Conservation (phyloP, 2,329 filamentous ascomycete genomes). For the Xylogone sp. region DNA sequence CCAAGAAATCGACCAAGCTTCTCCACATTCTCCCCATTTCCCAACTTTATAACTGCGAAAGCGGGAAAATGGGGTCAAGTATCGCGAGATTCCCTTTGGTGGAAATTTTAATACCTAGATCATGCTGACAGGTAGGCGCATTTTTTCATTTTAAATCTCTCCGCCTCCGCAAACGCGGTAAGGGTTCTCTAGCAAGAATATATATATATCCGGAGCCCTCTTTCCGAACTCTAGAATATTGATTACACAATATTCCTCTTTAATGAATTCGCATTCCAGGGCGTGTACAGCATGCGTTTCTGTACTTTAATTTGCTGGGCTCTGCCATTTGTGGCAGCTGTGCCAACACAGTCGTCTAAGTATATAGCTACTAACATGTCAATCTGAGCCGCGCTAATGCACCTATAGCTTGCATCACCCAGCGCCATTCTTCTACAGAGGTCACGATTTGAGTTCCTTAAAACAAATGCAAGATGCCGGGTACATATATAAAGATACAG, state of each 20-base stretch:
- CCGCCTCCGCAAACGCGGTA: neutral
- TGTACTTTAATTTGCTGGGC: slow-evolving; percentile 1
- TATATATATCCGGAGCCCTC: neutral
- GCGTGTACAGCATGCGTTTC: slow-evolving; percentile 1
- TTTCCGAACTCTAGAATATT: neutral
- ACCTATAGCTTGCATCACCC: neutral
- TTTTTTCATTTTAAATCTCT: neutral
- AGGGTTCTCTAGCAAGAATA: neutral
- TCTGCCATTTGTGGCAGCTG: slow-evolving; percentile 5
- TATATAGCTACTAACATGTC: neutral
- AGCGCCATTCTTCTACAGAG: slow-evolving; percentile 29
- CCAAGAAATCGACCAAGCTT: neutral
- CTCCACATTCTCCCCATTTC: neutral
- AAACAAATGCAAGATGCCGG: slow-evolving; percentile 32
- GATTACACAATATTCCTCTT: neutral
- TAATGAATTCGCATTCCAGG: neutral
- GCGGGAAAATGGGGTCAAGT: neutral
- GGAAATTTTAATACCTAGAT: neutral
- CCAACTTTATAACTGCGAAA: neutral
- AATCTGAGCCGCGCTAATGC: neutral
- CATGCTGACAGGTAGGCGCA: neutral
- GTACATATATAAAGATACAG: slow-evolving; percentile 32
- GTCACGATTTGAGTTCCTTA: slow-evolving; percentile 35
- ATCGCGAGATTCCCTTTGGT: neutral
- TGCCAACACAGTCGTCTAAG: slow-evolving; percentile 1